Percentiles rank a stretch among this genome's conserved stretches.
Evolutionary conservation across 257 asterid genomes (phyloP).

Genomic region (Scutellaria barbata): DNA sequence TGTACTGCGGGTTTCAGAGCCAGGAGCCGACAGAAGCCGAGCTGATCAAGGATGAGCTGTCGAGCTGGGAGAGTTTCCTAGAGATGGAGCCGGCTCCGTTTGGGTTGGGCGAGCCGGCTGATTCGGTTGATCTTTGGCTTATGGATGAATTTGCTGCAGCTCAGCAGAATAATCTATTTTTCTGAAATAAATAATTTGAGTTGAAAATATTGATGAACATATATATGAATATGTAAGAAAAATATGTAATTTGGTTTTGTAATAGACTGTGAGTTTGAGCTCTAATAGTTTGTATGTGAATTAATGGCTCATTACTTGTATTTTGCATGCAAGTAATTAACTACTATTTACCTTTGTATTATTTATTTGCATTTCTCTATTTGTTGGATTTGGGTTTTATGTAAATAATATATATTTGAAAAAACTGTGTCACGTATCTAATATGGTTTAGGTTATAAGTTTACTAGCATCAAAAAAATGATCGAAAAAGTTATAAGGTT

Average conservation of each 20-base stretch:
- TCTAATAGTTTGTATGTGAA: not conserved
- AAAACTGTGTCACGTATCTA: too few species aligned
- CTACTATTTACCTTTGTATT: too few species aligned
- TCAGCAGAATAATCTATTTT: constrained; percentile 41
- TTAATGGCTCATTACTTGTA: too few species aligned
- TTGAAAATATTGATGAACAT: not conserved
- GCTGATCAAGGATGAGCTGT: constrained; percentile 52
- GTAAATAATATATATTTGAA: too few species aligned
- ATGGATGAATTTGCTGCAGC: constrained; percentile 53
- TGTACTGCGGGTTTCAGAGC: too few species aligned
- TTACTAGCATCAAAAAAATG: too few species aligned
- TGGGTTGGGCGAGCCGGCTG: constrained; percentile 39
- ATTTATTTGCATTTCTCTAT: too few species aligned
- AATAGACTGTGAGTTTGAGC: not conserved
- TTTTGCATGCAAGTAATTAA: too few species aligned
- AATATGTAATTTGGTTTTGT: not conserved
- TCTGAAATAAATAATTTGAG: constrained; percentile 28
- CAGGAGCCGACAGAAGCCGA: constrained; percentile 36
- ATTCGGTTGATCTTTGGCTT: constrained; percentile 53
- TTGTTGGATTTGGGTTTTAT: not conserved
- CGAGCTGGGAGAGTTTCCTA: constrained; percentile 65
- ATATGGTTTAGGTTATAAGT: too few species aligned
- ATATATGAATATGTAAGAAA: not conserved
- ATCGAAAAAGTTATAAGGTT: too few species aligned
- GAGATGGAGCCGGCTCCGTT: constrained; percentile 52